Conservation (phyloP, 768 basidiomycete genomes). For the Lentinula edodes region DNA sequence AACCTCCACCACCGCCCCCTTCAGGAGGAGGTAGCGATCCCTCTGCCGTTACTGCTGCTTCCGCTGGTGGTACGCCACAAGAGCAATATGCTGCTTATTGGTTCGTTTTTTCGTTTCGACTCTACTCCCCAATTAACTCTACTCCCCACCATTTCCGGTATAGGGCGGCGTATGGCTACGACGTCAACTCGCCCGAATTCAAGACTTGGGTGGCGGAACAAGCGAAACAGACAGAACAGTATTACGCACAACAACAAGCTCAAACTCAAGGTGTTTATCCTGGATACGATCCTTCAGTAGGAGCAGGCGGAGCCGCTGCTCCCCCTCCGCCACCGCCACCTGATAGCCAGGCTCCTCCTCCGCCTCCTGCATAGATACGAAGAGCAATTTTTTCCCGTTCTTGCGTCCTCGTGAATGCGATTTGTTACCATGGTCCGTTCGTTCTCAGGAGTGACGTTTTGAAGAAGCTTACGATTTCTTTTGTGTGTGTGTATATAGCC, state of each 20-base stretch:
- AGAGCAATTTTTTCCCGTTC: too few species aligned
- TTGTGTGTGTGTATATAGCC: too few species aligned
- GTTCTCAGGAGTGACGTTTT: too few species aligned
- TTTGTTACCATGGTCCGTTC: too few species aligned
- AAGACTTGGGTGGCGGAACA: slow-evolving; percentile 78
- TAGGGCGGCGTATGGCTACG: slow-evolving; percentile 84
- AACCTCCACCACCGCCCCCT: slow-evolving; percentile 37
- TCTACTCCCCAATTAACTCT: background rate
- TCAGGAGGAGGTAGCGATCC: slow-evolving; percentile 26
- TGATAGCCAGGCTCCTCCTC: slow-evolving; percentile 22
- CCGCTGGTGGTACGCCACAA: slow-evolving; percentile 29
- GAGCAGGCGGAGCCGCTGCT: background rate
- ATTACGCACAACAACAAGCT: slow-evolving; percentile 23
- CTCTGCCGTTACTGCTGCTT: slow-evolving; percentile 27
- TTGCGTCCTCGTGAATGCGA: too few species aligned
- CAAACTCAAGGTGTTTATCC: slow-evolving; percentile 13
- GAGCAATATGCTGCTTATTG: slow-evolving; percentile 61
- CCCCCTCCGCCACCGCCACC: slow-evolving; percentile 22
- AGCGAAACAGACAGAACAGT: slow-evolving; percentile 63
- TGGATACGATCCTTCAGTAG: background rate
- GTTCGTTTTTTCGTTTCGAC: slow-evolving; percentile 28
- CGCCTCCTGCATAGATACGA: slow-evolving; percentile 10
- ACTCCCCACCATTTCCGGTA: background rate
- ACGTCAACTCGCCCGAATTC: slow-evolving; percentile 77
- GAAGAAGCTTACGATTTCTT: too few species aligned